phyloP scores from a whole-genome alignment of 805 yeast species.

The Nakazawaea siamensis region DNA sequence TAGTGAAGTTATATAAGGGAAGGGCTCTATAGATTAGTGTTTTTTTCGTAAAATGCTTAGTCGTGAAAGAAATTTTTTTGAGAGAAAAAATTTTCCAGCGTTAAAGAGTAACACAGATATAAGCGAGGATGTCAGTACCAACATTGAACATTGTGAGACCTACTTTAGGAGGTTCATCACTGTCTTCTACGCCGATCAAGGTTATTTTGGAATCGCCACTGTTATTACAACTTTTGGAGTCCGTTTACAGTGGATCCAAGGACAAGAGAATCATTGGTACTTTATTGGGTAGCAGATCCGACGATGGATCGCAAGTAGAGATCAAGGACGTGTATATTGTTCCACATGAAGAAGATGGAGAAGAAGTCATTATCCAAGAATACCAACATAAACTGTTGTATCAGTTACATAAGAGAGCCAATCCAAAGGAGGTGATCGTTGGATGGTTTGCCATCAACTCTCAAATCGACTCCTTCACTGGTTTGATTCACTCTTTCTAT shows the following conservation, averaged over 20 bases:
- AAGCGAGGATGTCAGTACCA: too few relatives aligned
- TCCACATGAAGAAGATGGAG: slow-evolving; percentile 70
- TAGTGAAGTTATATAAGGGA: slow-evolving; percentile 15
- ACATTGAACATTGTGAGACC: slow-evolving; percentile 35
- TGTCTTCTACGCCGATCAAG: slow-evolving; percentile 32
- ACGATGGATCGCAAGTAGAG: slow-evolving; percentile 71
- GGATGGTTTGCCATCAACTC: slow-evolving; percentile 76
- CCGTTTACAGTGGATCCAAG: slow-evolving; percentile 49
- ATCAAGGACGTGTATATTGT: slow-evolving; percentile 73
- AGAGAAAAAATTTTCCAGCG: too few relatives aligned
- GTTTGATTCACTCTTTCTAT: slow-evolving; percentile 75
- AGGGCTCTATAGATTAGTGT: too few relatives aligned
- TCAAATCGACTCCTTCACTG: slow-evolving; percentile 61
- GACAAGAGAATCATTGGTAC: slow-evolving; percentile 73
- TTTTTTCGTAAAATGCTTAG: slow-evolving; percentile 1
- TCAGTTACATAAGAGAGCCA: slow-evolving; percentile 66
- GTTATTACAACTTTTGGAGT: slow-evolving; percentile 67
- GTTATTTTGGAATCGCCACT: slow-evolving; percentile 64
- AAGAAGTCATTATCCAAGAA: slow-evolving; percentile 70
- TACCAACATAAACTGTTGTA: slow-evolving; percentile 64
- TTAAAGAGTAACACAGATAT: too few relatives aligned
- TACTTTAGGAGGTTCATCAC: slow-evolving; percentile 27
- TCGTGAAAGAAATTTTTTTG: not conserved
- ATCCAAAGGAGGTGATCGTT: slow-evolving; percentile 68
- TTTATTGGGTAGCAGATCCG: slow-evolving; percentile 71